phyloP scores from a whole-genome alignment of 1,139 yeast genomes.

The Geotrichum reessii region DNA sequence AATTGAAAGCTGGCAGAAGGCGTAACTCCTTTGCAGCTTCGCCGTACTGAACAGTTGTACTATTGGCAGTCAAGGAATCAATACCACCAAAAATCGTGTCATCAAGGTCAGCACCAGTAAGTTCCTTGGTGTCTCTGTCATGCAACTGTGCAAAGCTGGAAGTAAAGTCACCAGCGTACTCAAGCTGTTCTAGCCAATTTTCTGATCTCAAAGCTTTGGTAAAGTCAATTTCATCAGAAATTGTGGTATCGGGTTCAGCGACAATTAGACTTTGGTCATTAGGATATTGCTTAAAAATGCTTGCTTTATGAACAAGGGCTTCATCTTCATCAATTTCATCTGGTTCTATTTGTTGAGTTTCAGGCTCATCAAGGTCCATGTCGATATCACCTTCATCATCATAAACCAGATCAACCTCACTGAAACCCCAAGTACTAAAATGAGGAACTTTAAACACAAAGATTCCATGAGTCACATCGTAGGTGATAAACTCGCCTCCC shows the following conservation, averaged over 20 bases:
- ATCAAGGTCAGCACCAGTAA: constrained; percentile 42
- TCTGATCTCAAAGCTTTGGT: background rate
- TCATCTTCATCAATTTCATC: constrained; percentile 7
- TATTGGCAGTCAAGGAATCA: constrained; percentile 21
- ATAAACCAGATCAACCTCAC: constrained; percentile 60
- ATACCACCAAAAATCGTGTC: constrained; percentile 50
- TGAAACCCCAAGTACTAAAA: constrained; percentile 89
- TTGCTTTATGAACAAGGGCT: constrained; percentile 4
- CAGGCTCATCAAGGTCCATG: background rate
- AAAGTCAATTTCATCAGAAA: background rate
- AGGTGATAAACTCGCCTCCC: constrained; percentile 77
- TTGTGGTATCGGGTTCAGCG: background rate
- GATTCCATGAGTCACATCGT: constrained; percentile 66
- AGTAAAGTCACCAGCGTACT: constrained; percentile 8
- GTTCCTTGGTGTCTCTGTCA: background rate
- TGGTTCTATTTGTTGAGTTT: background rate
- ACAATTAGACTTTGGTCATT: background rate
- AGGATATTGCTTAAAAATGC: background rate
- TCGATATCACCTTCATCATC: constrained; percentile 34
- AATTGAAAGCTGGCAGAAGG: constrained; percentile 23
- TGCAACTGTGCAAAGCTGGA: constrained; percentile 11
- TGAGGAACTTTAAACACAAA: constrained; percentile 87
- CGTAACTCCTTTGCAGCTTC: constrained; percentile 26
- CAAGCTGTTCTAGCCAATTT: constrained; percentile 15
- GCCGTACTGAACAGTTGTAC: constrained; percentile 22